Evolutionary conservation across 2,329 filamentous ascomycete species (phyloP).

Genomic region (Colletotrichum agaves): DNA sequence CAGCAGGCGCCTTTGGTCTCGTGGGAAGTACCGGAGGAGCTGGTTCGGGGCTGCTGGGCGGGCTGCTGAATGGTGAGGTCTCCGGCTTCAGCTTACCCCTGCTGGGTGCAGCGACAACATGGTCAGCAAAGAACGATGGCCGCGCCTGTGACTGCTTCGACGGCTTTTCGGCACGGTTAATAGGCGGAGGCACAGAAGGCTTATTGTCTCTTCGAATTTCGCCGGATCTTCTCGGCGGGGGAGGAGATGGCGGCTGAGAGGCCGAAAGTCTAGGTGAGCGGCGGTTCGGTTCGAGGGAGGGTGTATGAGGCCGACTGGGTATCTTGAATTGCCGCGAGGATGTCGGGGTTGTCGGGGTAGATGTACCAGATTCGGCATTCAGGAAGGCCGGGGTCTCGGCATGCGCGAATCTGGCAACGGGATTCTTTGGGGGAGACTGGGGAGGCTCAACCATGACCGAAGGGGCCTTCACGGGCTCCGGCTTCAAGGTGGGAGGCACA

Average conservation of each 20-base stretch:
- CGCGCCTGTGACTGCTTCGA: constrained; percentile 46
- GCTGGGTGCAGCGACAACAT: constrained; percentile 44
- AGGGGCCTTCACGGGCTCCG: constrained; percentile 61
- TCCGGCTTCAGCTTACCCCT: constrained; percentile 53
- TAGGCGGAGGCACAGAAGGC: constrained; percentile 71
- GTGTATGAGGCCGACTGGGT: constrained; percentile 66
- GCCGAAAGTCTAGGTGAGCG: constrained; percentile 60
- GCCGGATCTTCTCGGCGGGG: constrained; percentile 70
- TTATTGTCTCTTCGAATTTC: constrained; percentile 64
- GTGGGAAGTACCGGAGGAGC: constrained; percentile 61
- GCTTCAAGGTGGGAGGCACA: constrained; percentile 56
- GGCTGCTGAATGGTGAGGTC: constrained; percentile 87
- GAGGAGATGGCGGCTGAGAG: constrained; percentile 69
- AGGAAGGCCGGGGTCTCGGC: constrained; percentile 59
- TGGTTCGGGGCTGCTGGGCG: constrained; percentile 77
- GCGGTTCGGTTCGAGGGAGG: constrained; percentile 55
- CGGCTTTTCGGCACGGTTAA: constrained; percentile 82
- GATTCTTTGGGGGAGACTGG: constrained; percentile 71
- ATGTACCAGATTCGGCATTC: constrained; percentile 57
- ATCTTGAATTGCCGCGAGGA: constrained; percentile 62
- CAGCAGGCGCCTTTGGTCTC: constrained; percentile 48
- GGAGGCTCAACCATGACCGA: constrained; percentile 77
- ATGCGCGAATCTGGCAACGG: constrained; percentile 46
- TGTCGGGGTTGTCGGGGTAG: constrained; percentile 53
- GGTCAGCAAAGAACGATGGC: constrained; percentile 41